Base-by-base conservation (phyloP, 176 grass and related monocot genomes). In the Cymbopogon citratus region DNA sequence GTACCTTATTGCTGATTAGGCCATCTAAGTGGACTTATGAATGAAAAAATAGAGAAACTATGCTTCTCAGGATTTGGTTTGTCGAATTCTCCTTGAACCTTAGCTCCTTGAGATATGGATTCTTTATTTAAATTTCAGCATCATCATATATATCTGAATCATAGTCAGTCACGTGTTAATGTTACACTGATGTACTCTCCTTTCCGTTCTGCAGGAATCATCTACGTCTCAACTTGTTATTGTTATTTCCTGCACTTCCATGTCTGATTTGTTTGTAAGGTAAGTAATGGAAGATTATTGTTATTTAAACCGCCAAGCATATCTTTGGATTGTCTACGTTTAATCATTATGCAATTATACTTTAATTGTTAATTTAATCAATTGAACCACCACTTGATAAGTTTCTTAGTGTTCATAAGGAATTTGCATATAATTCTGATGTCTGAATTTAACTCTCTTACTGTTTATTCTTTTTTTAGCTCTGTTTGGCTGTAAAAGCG, bases 241-340 rank as follows among this genome's bases (percentile, higher is more conserved):
- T 61, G 14, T 66, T 51, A 62, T 89, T 31, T 85, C 83, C 35
- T 89, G 87, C 78, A 82, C 87, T 78, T 85, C 83, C 59, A 82
- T 89, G 73, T 76, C 83, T 86, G 87, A 89, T 81, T 45, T 89
- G 23, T 86, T 89, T 66, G 73, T 78, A 16, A 89, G 87, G 87
- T 82, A 82, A 71, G 68, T 61, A 28, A 82, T 52, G 52, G 31
- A 43, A 41, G 25, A 49, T 76, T 21, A 39, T 9, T 80, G 24
- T 78, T 41, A 19, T 80, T 69, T 66, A 76, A 69, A 19, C 6
- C 29, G 29, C 38, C 33, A 54, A 72, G 18, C 56, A 56, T 75
- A 43, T 52, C 12, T 44, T 89, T 77, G 25, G 41, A 65, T 72
- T 72, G 21, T 45, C 9, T 35, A 10, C 72, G 66, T 74, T 66